Base-by-base conservation (phyloP, 768 basidiomycete genomes). In the Dentipellis sp. region DNA sequence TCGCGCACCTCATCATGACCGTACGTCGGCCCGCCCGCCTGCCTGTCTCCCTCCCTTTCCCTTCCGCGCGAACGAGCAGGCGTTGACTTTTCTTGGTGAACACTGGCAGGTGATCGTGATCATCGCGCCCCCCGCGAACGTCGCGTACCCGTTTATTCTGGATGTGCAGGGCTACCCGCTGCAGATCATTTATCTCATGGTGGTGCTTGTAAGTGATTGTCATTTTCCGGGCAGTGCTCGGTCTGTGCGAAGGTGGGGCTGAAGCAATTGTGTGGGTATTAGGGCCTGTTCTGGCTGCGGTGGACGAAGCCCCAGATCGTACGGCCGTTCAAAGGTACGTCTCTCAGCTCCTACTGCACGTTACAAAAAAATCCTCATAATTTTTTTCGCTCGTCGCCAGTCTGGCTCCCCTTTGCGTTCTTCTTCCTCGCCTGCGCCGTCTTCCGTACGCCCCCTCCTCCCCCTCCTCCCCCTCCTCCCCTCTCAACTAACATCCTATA, bases 91-190 rank as follows among this genome's bases (percentile, higher is more conserved):
- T n/a, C n/a, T n/a, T n/a, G n/a, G n/a, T n/a, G n/a, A n/a, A n/a
- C n/a, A n/a, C n/a, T n/a, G n/a, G 75, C 62, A 75, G 19, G 76
- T 82, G 40, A 69, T 82, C 46, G 82, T 82, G 49, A 63, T 82
- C 45, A 80, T 63, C 0, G 80, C 81, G 0, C 81, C 82, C n/a
- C 42, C 36, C 0, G 72, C 75, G 2, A 57, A 65, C 4, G 74
- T 82, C 10, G 82, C 72, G 0, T 83, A 83, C 62, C 80, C 81
- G 0, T 84, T 83, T 57, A 83, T 83, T 53, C 70, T 84, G 3
- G 80, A 83, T 56, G 72, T 83, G 11, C 72, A 71, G 64, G 80
- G 73, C 22, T 75, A 83, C 60, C 79, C 82, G 1, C 56, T 42
- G 29, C 81, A 82, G 56, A 79, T 83, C 35, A 75, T 84, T 62